phyloP scores from a whole-genome alignment of 345 rosid species.

The Syzygium jambos region DNA sequence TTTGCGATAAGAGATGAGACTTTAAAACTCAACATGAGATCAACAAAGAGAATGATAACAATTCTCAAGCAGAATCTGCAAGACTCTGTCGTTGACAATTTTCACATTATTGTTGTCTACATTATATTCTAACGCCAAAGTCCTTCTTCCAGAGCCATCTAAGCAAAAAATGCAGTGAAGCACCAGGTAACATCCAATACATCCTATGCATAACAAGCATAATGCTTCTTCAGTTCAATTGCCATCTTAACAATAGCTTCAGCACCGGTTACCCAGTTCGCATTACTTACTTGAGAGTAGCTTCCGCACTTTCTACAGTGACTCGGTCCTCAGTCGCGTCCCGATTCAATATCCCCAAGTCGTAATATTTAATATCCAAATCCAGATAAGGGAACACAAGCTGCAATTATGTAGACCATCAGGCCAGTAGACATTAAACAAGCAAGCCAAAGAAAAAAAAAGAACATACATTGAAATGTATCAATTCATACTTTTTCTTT shows the following conservation, averaged over 20 bases:
- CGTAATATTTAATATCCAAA: slow-evolving; percentile 84
- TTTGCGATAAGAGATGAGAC: not conserved
- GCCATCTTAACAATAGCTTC: not conserved
- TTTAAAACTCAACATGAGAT: not conserved
- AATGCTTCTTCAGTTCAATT: not conserved
- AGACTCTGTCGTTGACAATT: not conserved
- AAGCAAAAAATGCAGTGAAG: not conserved
- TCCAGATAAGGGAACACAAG: slow-evolving; percentile 77
- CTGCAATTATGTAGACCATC: slow-evolving; percentile 32
- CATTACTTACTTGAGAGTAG: slow-evolving; percentile 67
- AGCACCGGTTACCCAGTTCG: not conserved
- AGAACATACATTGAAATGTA: not conserved
- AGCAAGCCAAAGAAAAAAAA: not conserved
- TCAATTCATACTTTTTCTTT: slow-evolving; percentile 61
- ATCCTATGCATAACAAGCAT: not conserved
- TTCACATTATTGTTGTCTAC: not conserved
- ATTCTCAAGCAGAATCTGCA: not conserved
- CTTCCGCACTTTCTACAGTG: slow-evolving; percentile 79
- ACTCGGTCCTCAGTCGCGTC: slow-evolving; percentile 86
- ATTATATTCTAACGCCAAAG: not conserved
- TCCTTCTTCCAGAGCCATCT: not conserved
- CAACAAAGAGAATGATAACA: not conserved
- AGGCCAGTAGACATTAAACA: not conserved
- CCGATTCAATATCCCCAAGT: slow-evolving; percentile 83
- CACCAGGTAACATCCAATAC: not conserved